phyloP scores from a whole-genome alignment of 441 rosid species.

The Croton setiger region DNA sequence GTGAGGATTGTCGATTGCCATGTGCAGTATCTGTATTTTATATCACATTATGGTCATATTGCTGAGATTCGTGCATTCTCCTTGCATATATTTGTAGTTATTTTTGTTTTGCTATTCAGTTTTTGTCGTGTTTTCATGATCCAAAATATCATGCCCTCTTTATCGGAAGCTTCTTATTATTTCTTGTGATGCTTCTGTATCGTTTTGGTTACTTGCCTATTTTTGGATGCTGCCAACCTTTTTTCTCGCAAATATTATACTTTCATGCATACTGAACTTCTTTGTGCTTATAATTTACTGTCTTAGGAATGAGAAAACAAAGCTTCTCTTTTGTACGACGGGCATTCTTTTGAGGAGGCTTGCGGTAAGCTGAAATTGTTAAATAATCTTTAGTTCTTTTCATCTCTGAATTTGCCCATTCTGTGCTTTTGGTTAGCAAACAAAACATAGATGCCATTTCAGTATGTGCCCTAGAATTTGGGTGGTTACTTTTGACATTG shows the following conservation, averaged over 20 bases:
- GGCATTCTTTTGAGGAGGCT: slow-evolving; percentile 92
- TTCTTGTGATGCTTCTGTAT: background rate
- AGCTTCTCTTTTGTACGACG: slow-evolving; percentile 92
- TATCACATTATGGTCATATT: background rate
- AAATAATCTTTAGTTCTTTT: slow-evolving; percentile 1
- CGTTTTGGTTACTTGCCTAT: background rate
- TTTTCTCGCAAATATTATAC: background rate
- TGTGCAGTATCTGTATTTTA: background rate
- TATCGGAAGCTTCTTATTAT: background rate
- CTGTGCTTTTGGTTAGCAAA: background rate
- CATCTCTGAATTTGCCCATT: background rate
- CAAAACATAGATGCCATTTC: background rate
- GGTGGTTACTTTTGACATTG: background rate
- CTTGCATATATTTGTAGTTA: background rate
- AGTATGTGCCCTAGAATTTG: background rate
- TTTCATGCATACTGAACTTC: background rate
- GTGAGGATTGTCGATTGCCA: background rate
- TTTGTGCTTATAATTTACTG: slow-evolving; percentile 20
- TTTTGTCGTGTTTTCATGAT: background rate
- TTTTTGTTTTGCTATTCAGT: slow-evolving; percentile 5
- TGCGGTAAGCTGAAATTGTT: slow-evolving; percentile 44
- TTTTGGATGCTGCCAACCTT: slow-evolving; percentile 3
- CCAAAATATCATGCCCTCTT: background rate
- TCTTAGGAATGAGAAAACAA: slow-evolving; percentile 85
- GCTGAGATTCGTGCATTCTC: background rate